Percentiles rank a stretch among this genome's conserved stretches.
These are phyloP conservation scores for Globisporangium megalacanthum DNA, from an alignment of 352 stramenopile genomes.

Conservation along the genomic window DNA sequence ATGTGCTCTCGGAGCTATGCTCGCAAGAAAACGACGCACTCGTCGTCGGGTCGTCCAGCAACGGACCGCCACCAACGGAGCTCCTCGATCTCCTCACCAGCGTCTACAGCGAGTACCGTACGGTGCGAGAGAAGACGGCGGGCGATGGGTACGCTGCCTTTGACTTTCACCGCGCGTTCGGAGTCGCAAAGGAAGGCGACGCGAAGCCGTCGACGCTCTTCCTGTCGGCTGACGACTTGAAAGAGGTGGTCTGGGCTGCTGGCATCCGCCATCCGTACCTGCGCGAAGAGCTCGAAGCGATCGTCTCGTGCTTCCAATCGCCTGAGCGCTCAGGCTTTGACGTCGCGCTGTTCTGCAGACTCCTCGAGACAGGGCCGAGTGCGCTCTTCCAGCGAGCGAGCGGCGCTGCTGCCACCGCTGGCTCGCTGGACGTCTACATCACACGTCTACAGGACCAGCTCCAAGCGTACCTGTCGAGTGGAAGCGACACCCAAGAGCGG, in stretches of 20 bases:
- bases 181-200: conserved; percentile 26
- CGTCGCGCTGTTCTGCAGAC: conserved; percentile 43
- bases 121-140: conserved; percentile 18
- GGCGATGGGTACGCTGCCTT: conserved; percentile 24
- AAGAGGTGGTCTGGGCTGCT: conserved; percentile 61
- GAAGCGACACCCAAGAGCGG: conserved; percentile 40
- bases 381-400: conserved; percentile 36
- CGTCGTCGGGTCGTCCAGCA: not conserved
- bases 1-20: conserved; percentile 43
- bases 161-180: conserved; percentile 42
- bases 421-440: conserved; percentile 49
- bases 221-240: conserved; percentile 56
- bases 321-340: conserved; percentile 40
- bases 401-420: too few species aligned
- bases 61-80: conserved; percentile 30
- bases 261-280: conserved; percentile 61
- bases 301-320: conserved; percentile 49
- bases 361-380: conserved; percentile 43
- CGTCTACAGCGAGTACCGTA: conserved; percentile 36
- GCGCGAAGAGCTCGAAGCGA: conserved; percentile 55
- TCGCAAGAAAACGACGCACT: conserved; percentile 27
- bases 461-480: conserved; percentile 44
- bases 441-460: conserved; percentile 53
- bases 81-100: conserved; percentile 44
- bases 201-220: conserved; percentile 21